Percentiles rank a stretch among this genome's conserved stretches.
Evolutionary conservation across 1,284 basidiomycete species (phyloP).

Genomic region (Stygiomarasmius scandens): DNA sequence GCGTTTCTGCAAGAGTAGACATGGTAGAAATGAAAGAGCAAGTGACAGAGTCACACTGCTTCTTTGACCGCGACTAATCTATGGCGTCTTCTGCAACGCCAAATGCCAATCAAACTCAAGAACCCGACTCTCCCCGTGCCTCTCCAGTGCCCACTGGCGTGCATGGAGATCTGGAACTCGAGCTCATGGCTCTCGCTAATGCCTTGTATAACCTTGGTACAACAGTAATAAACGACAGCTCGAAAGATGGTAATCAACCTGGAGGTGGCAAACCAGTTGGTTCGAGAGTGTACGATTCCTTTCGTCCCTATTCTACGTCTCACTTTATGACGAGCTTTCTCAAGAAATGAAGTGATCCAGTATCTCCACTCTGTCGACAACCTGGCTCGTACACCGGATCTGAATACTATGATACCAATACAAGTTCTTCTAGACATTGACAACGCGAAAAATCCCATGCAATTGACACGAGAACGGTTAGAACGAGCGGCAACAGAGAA

Average conservation of each 20-base stretch:
- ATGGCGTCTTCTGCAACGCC: not conserved
- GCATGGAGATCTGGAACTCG: slow-evolving; percentile 76
- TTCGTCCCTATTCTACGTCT: not conserved
- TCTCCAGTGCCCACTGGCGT: slow-evolving; percentile 65
- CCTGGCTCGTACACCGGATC: slow-evolving; percentile 52
- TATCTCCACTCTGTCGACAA: slow-evolving; percentile 67
- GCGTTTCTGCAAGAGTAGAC: no score
- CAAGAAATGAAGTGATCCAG: slow-evolving; percentile 62
- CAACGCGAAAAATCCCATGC: slow-evolving; percentile 76
- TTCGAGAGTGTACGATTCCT: slow-evolving; percentile 42
- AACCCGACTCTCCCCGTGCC: slow-evolving; percentile 71
- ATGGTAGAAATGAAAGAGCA: no score
- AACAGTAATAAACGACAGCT: slow-evolving; percentile 76
- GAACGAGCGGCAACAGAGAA: slow-evolving; percentile 84
- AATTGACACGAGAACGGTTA: slow-evolving; percentile 73
- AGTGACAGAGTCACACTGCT: no score
- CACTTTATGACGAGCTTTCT: not conserved
- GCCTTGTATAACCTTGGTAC: slow-evolving; percentile 77
- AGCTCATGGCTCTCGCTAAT: slow-evolving; percentile 71
- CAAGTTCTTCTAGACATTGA: slow-evolving; percentile 77
- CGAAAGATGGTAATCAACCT: slow-evolving; percentile 71
- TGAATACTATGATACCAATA: slow-evolving; percentile 67
- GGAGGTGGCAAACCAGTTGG: slow-evolving; percentile 69
- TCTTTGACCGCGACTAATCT: not conserved
- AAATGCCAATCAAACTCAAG: slow-evolving; percentile 31